phyloP scores from a whole-genome alignment of 2,329 filamentous ascomycete species.

The Fusarium beomiforme region DNA sequence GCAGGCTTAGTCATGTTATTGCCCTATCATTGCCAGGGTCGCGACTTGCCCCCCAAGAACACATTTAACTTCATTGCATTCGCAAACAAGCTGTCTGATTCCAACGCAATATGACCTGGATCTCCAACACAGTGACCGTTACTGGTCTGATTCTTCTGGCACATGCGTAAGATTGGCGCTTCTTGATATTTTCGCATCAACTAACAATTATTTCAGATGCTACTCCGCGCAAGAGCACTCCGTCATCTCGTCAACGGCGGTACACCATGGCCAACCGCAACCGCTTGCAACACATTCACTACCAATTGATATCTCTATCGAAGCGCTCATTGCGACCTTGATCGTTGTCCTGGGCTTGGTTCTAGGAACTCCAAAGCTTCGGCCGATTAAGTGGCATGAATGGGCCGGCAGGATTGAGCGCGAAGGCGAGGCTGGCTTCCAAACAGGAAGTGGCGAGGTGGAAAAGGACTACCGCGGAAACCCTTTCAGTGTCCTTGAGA shows the following conservation, averaged over 20 bases:
- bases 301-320: conserved; percentile 86
- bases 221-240: conserved; percentile 97
- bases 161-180: conserved; percentile 76
- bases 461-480: conserved; percentile 79
- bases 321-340: conserved; percentile 83
- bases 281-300: conserved; percentile 61
- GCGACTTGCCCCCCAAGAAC: conserved; percentile 37
- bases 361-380: conserved; percentile 77
- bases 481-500: conserved; percentile 82
- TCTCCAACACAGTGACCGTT: conserved; percentile 75
- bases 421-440: conserved; percentile 71
- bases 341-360: conserved; percentile 88
- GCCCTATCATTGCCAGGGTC: neutral
- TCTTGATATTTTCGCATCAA: neutral
- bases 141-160: conserved; percentile 82
- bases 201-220: conserved; percentile 67
- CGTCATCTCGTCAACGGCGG: conserved; percentile 69
- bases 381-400: conserved; percentile 84
- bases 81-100: conserved; percentile 4
- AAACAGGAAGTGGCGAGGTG: conserved; percentile 68
- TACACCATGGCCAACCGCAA: conserved; percentile 56
- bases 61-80: conserved; percentile 3
- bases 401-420: conserved; percentile 89
- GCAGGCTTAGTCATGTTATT: conserved; percentile 37
- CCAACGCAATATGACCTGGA: conserved; percentile 69